These are phyloP conservation scores for Chaetomium olivaceum DNA, from an alignment of 2,329 filamentous ascomycete genomes.

Conservation along the genomic window DNA sequence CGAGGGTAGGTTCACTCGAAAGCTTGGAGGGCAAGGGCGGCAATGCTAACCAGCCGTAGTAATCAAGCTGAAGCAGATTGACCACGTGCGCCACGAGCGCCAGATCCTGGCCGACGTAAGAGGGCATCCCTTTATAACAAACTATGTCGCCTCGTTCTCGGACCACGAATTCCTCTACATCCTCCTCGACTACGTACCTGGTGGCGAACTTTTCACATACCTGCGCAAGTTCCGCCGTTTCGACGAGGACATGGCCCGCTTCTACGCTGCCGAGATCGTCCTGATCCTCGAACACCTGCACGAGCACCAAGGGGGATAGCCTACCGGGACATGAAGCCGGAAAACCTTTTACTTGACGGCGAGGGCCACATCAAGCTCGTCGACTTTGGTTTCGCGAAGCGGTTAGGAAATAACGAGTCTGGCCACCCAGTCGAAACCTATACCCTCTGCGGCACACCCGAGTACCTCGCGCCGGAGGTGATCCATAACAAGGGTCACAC, in stretches of 20 bases:
- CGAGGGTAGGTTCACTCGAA: constrained; percentile 42
- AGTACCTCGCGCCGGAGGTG: constrained; percentile 82
- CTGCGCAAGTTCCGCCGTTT: constrained; percentile 76
- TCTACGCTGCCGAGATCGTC: constrained; percentile 83
- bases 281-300: constrained; percentile 79
- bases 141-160: constrained; percentile 75
- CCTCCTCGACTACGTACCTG: constrained; percentile 80
- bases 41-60: constrained; percentile 46
- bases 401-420: constrained; percentile 59
- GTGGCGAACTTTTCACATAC: constrained; percentile 83
- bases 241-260: constrained; percentile 74
- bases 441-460: constrained; percentile 79
- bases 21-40: background rate
- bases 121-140: constrained; percentile 82
- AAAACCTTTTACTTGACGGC: constrained; percentile 76
- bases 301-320: constrained; percentile 76
- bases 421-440: constrained; percentile 66
- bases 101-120: constrained; percentile 74
- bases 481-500: constrained; percentile 79
- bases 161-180: constrained; percentile 79
- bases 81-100: constrained; percentile 83
- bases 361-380: constrained; percentile 80
- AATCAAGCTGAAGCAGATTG: constrained; percentile 80
- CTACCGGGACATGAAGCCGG: constrained; percentile 79
- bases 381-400: constrained; percentile 84